A percentile compares a stretch with the other conserved stretches of the same genome.
Conservation (phyloP, 306 rosid species). For the Cucurbita ficifolia region DNA sequence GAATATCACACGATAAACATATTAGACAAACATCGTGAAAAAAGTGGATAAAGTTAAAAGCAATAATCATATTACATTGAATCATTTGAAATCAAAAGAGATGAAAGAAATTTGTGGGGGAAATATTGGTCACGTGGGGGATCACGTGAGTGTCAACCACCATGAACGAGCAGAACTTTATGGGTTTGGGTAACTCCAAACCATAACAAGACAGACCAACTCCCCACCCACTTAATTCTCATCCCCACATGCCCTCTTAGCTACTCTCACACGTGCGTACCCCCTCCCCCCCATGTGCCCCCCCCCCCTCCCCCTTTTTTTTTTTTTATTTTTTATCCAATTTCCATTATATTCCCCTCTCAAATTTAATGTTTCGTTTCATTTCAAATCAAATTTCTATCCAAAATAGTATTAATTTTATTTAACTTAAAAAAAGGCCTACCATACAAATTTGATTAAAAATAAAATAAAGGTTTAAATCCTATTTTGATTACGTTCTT, state of each 20-base stretch:
- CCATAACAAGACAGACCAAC: neutral
- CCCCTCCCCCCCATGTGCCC: neutral
- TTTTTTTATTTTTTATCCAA: neutral
- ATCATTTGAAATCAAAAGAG: neutral
- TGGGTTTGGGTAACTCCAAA: neutral
- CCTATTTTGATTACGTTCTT: no score
- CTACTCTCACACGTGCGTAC: neutral
- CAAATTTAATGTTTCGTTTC: no score
- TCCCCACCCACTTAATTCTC: neutral
- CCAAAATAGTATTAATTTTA: no score
- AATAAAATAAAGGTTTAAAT: no score
- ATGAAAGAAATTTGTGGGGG: neutral
- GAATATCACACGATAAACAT: no score
- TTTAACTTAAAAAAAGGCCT: no score
- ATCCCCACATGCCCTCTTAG: neutral
- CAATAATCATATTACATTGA: neutral
- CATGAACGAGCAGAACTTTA: neutral
- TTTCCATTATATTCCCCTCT: no score
- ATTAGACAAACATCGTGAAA: neutral
- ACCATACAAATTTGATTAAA: no score
- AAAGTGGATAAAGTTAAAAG: neutral
- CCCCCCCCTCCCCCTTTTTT: no score
- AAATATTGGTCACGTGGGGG: slow-evolving; percentile 4
- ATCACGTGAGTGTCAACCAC: slow-evolving; percentile 18
- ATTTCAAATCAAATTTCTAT: no score